These are phyloP conservation scores for Madurella fahalii DNA, from an alignment of 2,329 filamentous ascomycete genomes.

Conservation along the genomic window DNA sequence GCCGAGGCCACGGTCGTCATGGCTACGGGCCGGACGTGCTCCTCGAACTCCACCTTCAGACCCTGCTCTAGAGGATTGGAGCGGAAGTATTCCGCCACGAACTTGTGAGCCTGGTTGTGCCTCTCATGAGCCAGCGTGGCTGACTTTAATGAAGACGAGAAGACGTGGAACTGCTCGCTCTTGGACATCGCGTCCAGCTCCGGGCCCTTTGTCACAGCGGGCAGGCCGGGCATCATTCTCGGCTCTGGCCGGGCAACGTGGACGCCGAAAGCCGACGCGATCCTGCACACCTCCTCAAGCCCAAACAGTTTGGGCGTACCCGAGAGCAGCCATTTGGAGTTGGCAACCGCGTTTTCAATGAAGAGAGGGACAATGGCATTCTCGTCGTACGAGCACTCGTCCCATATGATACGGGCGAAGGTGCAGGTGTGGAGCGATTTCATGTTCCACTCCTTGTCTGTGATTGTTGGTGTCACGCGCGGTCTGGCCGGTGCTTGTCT, in stretches of 20 bases:
- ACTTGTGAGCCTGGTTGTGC: conserved; percentile 42
- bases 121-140: conserved; percentile 33
- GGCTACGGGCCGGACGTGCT: conserved; percentile 4
- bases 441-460: conserved; percentile 4
- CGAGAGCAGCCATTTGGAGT: conserved; percentile 42
- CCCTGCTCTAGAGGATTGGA: conserved; percentile 35
- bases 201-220: conserved; percentile 35
- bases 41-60: background rate
- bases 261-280: conserved; percentile 34
- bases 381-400: conserved; percentile 41
- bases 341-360: conserved; percentile 30
- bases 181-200: conserved; percentile 27
- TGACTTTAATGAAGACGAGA: conserved; percentile 32
- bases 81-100: conserved; percentile 57
- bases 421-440: conserved; percentile 36
- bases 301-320: conserved; percentile 38
- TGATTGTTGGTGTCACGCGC: too few relatives aligned
- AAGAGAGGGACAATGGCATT: conserved; percentile 30
- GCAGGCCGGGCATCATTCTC: conserved; percentile 33
- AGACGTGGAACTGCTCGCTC: conserved; percentile 33
- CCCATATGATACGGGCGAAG: conserved; percentile 38
- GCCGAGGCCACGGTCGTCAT: conserved; percentile 7
- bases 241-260: conserved; percentile 38
- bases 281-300: conserved; percentile 35
- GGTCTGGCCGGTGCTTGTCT: background rate